Conservation (phyloP, 495 filamentous ascomycete species). For the Penicillium goetzii region DNA sequence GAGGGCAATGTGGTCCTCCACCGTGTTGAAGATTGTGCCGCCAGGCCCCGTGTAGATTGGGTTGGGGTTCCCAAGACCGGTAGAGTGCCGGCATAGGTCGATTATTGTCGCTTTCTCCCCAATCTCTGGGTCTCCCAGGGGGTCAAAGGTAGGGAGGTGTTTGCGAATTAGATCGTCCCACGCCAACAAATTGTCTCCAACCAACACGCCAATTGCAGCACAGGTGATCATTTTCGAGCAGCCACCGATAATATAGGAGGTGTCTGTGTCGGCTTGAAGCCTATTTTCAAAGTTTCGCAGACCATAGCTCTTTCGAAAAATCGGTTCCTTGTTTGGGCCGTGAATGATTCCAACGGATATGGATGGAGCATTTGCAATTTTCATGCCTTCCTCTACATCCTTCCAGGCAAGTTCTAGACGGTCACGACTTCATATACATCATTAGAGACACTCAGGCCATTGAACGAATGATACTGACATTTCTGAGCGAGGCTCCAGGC, state of each 20-base stretch:
- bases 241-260: conserved; percentile 42
- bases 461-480: background rate
- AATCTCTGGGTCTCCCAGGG: conserved; percentile 21
- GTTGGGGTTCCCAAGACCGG: conserved; percentile 39
- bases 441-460: background rate
- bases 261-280: conserved; percentile 28
- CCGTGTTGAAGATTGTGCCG: conserved; percentile 9
- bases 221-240: conserved; percentile 43
- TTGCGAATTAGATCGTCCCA: conserved; percentile 28
- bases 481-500: background rate
- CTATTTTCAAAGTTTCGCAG: conserved; percentile 22
- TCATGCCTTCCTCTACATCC: background rate
- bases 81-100: conserved; percentile 51
- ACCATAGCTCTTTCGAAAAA: conserved; percentile 30
- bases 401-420: background rate
- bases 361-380: conserved; percentile 17
- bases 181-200: conserved; percentile 29
- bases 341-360: conserved; percentile 33
- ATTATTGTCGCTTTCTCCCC: conserved; percentile 44
- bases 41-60: conserved; percentile 29
- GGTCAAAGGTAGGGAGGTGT: conserved; percentile 32
- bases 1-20: conserved; percentile 33
- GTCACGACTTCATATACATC: background rate
- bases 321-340: conserved; percentile 9
- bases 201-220: conserved; percentile 38